A percentile compares a stretch with the other conserved stretches of the same genome.
These are phyloP conservation scores for Chrysanthemum lavandulifolium DNA, from an alignment of 129 eudicot species.

Conservation along the genomic window DNA sequence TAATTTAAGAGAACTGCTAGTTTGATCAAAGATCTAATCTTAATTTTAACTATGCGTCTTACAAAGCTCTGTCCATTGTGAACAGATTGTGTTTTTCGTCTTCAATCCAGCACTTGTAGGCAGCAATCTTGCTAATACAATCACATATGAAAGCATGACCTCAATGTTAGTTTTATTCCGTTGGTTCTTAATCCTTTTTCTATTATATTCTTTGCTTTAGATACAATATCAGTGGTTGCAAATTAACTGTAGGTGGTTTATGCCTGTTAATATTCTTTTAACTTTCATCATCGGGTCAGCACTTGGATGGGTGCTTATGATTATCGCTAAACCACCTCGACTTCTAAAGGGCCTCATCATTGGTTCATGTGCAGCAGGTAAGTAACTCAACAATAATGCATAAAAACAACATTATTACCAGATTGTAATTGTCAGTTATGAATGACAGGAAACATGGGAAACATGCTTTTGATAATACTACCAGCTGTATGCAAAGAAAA, in stretches of 20 bases:
- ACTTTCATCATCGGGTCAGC: slow-evolving; percentile 75
- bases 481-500: slow-evolving; percentile 93
- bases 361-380: slow-evolving; percentile 83
- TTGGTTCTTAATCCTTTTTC: background rate
- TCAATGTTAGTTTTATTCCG: slow-evolving; percentile 47
- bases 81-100: slow-evolving; percentile 76
- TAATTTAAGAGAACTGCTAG: background rate
- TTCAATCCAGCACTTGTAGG: slow-evolving; percentile 81
- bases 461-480: slow-evolving; percentile 68
- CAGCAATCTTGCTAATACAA: slow-evolving; percentile 68
- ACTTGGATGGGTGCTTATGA: slow-evolving; percentile 75
- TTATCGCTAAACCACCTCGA: slow-evolving; percentile 58
- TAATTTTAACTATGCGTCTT: background rate
- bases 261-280: slow-evolving; percentile 81
- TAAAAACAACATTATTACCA: background rate
- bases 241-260: slow-evolving; percentile 67
- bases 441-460: slow-evolving; percentile 77
- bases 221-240: no score
- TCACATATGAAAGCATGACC: slow-evolving; percentile 60
- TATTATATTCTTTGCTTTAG: background rate
- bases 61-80: slow-evolving; percentile 8
- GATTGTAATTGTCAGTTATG: background rate
- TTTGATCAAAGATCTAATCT: slow-evolving; percentile 1
- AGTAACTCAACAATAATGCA: no score
- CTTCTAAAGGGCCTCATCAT: slow-evolving; percentile 77